Evolutionary conservation across 768 basidiomycete species (phyloP).

Genomic region (Termitomyces sp.): DNA sequence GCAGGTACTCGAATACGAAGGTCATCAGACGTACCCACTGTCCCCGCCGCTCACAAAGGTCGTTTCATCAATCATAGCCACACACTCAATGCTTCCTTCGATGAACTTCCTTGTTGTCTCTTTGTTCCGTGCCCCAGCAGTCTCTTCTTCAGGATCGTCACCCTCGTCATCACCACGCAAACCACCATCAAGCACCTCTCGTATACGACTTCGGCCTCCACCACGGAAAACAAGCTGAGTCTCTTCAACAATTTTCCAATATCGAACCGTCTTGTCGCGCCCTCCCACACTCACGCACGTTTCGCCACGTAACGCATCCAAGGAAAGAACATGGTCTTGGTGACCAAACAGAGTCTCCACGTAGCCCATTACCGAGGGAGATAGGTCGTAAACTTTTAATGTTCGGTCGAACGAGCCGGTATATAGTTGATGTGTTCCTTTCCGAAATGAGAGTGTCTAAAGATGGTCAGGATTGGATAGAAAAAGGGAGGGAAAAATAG

Average conservation of each 20-base stretch:
- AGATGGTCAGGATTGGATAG: slow-evolving; percentile 2
- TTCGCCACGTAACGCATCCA: slow-evolving; percentile 83
- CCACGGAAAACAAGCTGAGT: slow-evolving; percentile 95
- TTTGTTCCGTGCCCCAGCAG: slow-evolving; percentile 23
- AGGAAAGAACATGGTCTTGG: slow-evolving; percentile 77
- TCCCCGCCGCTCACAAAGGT: slow-evolving; percentile 94
- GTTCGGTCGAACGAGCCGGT: slow-evolving; percentile 84
- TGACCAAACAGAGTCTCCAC: slow-evolving; percentile 98
- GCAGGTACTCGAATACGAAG: background rate
- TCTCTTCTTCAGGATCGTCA: slow-evolving; percentile 31
- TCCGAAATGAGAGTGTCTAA: slow-evolving; percentile 73
- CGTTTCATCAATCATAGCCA: slow-evolving; percentile 93
- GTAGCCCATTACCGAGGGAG: slow-evolving; percentile 77
- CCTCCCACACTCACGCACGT: slow-evolving; percentile 85
- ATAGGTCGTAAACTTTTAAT: slow-evolving; percentile 78
- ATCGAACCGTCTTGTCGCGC: slow-evolving; percentile 87
- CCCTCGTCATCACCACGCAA: slow-evolving; percentile 58
- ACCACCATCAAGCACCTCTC: slow-evolving; percentile 80
- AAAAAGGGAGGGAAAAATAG: background rate
- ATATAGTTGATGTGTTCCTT: slow-evolving; percentile 72
- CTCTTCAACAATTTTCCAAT: slow-evolving; percentile 96
- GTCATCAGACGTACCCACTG: slow-evolving; percentile 69
- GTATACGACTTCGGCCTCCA: slow-evolving; percentile 79
- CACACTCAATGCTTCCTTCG: slow-evolving; percentile 90
- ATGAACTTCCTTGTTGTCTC: slow-evolving; percentile 51